Conservation (phyloP, 2,329 filamentous ascomycete species). For the Aspergillus amoenus region DNA sequence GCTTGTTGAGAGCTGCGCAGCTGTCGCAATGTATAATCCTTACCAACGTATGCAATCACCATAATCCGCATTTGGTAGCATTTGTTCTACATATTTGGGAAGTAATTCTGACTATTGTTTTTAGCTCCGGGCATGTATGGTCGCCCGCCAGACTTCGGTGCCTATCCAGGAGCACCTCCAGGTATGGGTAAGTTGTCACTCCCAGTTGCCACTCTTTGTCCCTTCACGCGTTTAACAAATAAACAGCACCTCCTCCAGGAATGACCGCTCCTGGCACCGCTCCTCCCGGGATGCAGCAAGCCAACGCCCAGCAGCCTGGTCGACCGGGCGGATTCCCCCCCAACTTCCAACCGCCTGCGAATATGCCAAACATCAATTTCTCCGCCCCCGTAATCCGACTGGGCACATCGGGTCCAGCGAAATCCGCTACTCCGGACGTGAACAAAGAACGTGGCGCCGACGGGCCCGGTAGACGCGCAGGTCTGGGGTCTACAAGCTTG, state of each 20-base stretch:
- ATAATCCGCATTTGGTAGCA: not conserved
- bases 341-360: conserved; percentile 83
- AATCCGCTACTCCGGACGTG: conserved; percentile 51
- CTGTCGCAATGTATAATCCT: conserved; percentile 43
- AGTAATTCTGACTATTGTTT: not conserved
- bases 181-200: conserved; percentile 67
- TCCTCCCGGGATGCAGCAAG: conserved; percentile 74
- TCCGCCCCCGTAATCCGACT: conserved; percentile 94
- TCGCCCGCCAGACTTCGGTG: conserved; percentile 70
- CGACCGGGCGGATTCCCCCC: conserved; percentile 76
- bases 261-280: conserved; percentile 77
- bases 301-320: conserved; percentile 71
- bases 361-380: conserved; percentile 98
- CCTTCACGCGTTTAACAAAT: conserved; percentile 16
- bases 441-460: conserved; percentile 47
- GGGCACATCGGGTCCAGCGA: conserved; percentile 70
- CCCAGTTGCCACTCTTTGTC: not conserved
- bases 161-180: conserved; percentile 72
- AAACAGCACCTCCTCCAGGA: conserved; percentile 71
- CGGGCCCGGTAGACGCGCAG: conserved; percentile 48
- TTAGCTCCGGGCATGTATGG: conserved; percentile 61
- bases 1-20: conserved; percentile 15
- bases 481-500: conserved; percentile 62
- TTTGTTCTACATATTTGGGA: not conserved
- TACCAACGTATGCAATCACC: conserved; percentile 39